Conservation (phyloP, 2,329 filamentous ascomycete species). For the Moelleriella libera region DNA sequence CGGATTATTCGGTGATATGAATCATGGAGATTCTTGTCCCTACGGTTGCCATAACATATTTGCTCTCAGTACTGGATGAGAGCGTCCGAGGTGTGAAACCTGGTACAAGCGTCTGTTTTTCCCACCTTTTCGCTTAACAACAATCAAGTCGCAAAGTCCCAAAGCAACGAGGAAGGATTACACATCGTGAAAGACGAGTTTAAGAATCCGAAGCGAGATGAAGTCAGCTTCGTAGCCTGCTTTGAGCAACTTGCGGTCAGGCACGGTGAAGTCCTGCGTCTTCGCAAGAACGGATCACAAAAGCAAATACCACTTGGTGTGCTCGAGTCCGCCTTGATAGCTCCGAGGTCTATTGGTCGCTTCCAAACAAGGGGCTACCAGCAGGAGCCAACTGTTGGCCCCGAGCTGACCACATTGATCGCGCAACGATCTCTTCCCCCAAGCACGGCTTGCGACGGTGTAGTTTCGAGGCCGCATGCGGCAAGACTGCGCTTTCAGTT, state of each 20-base stretch:
- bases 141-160: neutral
- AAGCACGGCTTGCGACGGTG: slow-evolving; percentile 3
- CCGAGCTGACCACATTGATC: slow-evolving; percentile 2
- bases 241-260: slow-evolving; percentile 4
- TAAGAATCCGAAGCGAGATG: neutral
- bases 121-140: neutral
- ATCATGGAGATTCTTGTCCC: no score
- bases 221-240: slow-evolving; percentile 2
- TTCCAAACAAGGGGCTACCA: slow-evolving; percentile 5
- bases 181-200: slow-evolving; percentile 2
- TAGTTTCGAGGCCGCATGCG: slow-evolving; percentile 9
- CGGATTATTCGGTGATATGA: no score
- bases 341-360: slow-evolving; percentile 3
- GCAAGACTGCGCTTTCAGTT: slow-evolving; percentile 2
- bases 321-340: slow-evolving; percentile 3
- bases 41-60: no score
- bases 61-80: slow-evolving; percentile 5
- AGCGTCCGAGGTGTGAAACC: neutral
- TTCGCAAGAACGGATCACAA: neutral
- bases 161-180: neutral
- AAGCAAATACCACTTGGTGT: neutral
- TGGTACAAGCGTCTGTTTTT: neutral
- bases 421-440: slow-evolving; percentile 5
- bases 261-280: neutral
- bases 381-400: slow-evolving; percentile 6